phyloP scores from a whole-genome alignment of 192 early-diverging fungal genomes.

The Umbelopsis isabellina region DNA sequence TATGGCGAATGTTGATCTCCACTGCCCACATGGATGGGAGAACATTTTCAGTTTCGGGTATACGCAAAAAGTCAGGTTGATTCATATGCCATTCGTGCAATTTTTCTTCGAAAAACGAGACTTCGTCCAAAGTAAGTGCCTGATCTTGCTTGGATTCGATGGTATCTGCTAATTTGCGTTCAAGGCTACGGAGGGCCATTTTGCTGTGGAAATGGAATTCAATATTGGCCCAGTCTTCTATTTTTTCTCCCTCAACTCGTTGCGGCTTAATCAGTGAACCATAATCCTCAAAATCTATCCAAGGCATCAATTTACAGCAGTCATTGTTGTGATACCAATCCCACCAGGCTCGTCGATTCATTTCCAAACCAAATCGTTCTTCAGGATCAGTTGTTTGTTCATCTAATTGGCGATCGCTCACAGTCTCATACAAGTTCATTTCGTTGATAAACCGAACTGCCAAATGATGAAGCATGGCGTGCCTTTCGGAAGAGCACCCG shows the following conservation, averaged over 20 bases:
- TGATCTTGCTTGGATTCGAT: conserved; percentile 13
- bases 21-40: conserved; percentile 14
- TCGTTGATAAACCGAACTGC: conserved; percentile 16
- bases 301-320: conserved; percentile 22
- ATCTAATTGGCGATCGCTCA: neutral
- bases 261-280: conserved; percentile 3
- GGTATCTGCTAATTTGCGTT: conserved; percentile 17
- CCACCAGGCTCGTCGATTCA: conserved; percentile 28
- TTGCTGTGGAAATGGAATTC: conserved; percentile 26
- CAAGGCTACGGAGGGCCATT: neutral
- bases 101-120: conserved; percentile 11
- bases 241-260: conserved; percentile 10
- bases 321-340: conserved; percentile 30
- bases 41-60: conserved; percentile 4
- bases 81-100: conserved; percentile 13
- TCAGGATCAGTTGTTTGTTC: conserved; percentile 22
- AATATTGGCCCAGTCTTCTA: conserved; percentile 15
- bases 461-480: conserved; percentile 7
- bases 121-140: neutral
- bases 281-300: conserved; percentile 14
- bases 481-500: neutral
- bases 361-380: conserved; percentile 13
- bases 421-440: conserved; percentile 23
- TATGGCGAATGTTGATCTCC: conserved; percentile 24
- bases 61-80: conserved; percentile 21